Base-by-base conservation (phyloP, 164 flowering plant genomes). In the Stephania yunnanensis region DNA sequence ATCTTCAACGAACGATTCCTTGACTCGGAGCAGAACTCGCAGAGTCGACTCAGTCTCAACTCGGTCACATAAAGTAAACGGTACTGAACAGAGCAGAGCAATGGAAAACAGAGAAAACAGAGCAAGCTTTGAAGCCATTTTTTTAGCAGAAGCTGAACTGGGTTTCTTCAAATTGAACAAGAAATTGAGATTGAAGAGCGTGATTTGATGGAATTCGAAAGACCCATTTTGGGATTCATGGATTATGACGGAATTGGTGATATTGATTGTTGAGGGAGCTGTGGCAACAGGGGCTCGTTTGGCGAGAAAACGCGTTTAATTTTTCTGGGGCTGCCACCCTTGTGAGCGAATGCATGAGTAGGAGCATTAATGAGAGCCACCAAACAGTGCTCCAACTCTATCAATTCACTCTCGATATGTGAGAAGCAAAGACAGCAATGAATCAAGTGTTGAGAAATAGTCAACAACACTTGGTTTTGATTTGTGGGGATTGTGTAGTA, bases 21-120 rank as follows among this genome's bases (percentile, higher is more conserved):
- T 93, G 71, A 91, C 85, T 76, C 91, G 88, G 78, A 93, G 55
- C 48, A 95, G 92, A 73, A 79, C 64, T 4, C 67, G 74, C 30
- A 83, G 42, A 31, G 83, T 79, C 6, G 63, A 48, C 67, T 48
- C 70, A 19, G 42, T 10, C 15, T 50, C 6, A 70, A 64, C 76
- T 69, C 19, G 36, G 31, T 69, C 81, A 66, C 45, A 76, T 15
- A 74, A 72, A 10, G 80, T 71, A 68, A 80, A 77, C 71, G 79
- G 19, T 12, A 80, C 42, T 36, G 42, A 36, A 36, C 42, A 50
- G 53, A 8, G 15, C 31, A 85, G 12, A 50, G 76, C 55, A 64
- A 73, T 48, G 48, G 69, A 19, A 76, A 75, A 22, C 70, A 75
- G 58, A 53, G 69, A 19, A 76, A 75, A 22, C 70, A 68, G 42